Evolutionary conservation across 2,329 filamentous ascomycete species (phyloP), one percentile per base, ranked within the genome.

Genomic region (Coniochaeta hoffmannii): DNA sequence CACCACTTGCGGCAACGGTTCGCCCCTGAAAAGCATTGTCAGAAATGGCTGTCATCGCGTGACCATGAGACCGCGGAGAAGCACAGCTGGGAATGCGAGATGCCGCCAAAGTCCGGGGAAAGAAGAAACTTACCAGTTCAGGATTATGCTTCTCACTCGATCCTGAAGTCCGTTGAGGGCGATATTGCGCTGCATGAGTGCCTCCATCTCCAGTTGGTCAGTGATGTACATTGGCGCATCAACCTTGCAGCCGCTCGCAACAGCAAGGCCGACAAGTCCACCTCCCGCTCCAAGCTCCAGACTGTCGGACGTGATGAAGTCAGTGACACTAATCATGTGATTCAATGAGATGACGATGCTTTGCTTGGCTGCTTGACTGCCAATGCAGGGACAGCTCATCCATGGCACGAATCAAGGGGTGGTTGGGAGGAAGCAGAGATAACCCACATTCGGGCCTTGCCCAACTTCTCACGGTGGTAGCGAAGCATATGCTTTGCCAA

Each of bases 241-340:
- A 53, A 84, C 70, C 54, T 75, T 68, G 69, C 79, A 84, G 50
- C 78, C 81, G 31, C 76, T 71, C 30, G 82, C 82, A 31, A 86
- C 76, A 12, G 79, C 82, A 57, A 87, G 74, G 52, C 84, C 92
- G 52, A 96, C 90, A 53, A 97, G 80, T 19, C 94, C 94, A 55
- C 92, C 90, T 57, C 94, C 94, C 57, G 93, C 90, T 56, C 94
- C 94, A 41, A 99, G 79, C 73, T 97, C 94, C 65, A 97, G 76
- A 74, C 90, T 96, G 65, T 58, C 38, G n/a, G 15, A 7, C 17
- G 6, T 15, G 32, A 51, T 19, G n/a, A 30, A 53, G 55, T 53
- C 41, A 52, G 38, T 36, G 26, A 46, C 6, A 19, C 22, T 46
- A 22, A 15, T 46, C 41, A 41, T 41, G 17, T 41, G 41, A 46